A percentile compares a stretch with the other conserved stretches of the same genome.
Evolutionary conservation across 148 eudicot species (phyloP).

Genomic region (Vaccinium vitisidaea): DNA sequence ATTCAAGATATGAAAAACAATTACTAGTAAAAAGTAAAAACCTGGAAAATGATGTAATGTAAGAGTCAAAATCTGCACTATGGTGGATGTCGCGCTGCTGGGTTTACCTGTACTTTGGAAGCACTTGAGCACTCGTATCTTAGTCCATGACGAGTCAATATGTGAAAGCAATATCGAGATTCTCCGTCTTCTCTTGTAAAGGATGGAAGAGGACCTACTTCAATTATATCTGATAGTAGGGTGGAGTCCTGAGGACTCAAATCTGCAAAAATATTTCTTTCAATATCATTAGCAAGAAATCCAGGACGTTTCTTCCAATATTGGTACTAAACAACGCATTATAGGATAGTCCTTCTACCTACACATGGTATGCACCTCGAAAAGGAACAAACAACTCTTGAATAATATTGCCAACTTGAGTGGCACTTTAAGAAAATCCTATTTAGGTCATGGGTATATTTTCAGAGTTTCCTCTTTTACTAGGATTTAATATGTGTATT

Average conservation of each 20-base stretch:
- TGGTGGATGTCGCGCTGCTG: neutral
- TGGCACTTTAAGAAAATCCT: neutral
- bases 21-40: neutral
- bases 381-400: neutral
- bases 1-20: neutral
- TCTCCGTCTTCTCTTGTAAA: constrained; percentile 69
- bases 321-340: neutral
- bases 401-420: neutral
- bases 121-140: constrained; percentile 77
- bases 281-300: constrained; percentile 2
- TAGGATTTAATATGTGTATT: neutral
- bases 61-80: neutral
- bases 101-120: constrained; percentile 68
- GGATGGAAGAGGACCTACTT: constrained; percentile 69
- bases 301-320: neutral
- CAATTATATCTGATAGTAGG: constrained; percentile 68
- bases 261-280: constrained; percentile 47
- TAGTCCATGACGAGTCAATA: constrained; percentile 69
- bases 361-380: neutral
- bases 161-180: constrained; percentile 64
- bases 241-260: constrained; percentile 92
- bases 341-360: neutral
- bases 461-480: neutral
- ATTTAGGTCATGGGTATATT: neutral
- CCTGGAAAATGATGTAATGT: too few species aligned